Conservation (phyloP, 306 rosid genomes). For the Purshia tridentata region DNA sequence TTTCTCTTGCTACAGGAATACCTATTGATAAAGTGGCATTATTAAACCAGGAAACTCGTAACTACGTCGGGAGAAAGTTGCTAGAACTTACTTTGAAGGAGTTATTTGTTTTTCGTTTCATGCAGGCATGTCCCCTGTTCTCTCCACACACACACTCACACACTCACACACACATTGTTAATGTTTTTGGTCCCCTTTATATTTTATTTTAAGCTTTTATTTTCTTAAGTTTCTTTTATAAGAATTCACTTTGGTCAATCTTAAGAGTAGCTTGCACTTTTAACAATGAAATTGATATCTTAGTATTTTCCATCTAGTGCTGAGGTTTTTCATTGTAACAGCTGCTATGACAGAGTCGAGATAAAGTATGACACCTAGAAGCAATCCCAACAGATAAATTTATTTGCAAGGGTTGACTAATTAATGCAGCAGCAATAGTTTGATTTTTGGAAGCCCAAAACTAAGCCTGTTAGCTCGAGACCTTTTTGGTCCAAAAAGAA, state of each 20-base stretch:
- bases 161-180: constrained; percentile 1
- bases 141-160: not conserved
- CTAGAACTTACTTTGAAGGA: constrained; percentile 84
- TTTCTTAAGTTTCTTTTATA: constrained; percentile 5
- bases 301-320: constrained; percentile 1
- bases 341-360: not conserved
- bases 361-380: not conserved
- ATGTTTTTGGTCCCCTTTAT: constrained; percentile 12
- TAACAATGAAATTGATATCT: not conserved
- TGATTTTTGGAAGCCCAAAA: not conserved
- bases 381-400: not conserved
- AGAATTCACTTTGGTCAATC: not conserved
- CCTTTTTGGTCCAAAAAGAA: not conserved
- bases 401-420: not conserved
- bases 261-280: not conserved
- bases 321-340: constrained; percentile 1
- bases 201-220: constrained; percentile 9
- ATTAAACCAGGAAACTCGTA: constrained; percentile 80
- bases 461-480: not conserved
- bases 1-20: constrained; percentile 64
- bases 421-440: not conserved
- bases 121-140: constrained; percentile 67
- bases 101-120: constrained; percentile 73
- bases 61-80: constrained; percentile 77
- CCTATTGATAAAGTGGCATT: constrained; percentile 87